Base-by-base conservation (phyloP, 495 filamentous ascomycete species). In the Diplogelasinospora grovesii region DNA sequence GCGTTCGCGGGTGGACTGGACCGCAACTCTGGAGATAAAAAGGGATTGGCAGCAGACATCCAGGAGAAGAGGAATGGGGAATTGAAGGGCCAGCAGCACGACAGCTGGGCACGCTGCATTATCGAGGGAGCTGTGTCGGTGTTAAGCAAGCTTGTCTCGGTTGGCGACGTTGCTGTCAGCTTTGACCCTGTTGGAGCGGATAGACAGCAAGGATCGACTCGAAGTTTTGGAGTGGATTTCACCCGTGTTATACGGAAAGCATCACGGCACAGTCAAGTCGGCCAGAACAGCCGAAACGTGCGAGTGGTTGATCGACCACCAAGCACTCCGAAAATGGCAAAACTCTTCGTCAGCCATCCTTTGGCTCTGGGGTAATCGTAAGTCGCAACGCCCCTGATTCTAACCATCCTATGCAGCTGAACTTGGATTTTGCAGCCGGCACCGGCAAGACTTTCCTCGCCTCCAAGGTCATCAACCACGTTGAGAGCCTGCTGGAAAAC, bases 391-490 rank as follows among this genome's bases (percentile, higher is more conserved):
- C n/a, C n/a, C n/a, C n/a, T n/a, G n/a, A n/a, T n/a, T n/a, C n/a
- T n/a, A n/a, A n/a, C n/a, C n/a, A 22, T 30, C 1, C 15, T 13
- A 6, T 19, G 3, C 15, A 5, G n/a, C 38, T 40, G 11, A 19
- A 10, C 22, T 2, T 24, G 19, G 25, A n/a, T 22, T 19, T 22
- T 20, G 10, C 8, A 36, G 34, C 58, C 21, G 62, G 62, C 20
- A 52, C 59, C 9, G 62, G 62, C 11, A 68, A 68, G 40, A 60
- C 60, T 3, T 61, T 48, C 43, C 62, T 68, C 22, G 51, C 55
- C 4, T 62, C 64, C 0, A 50, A 46, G 21, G 60, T 64, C 1
- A 53, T 68, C 35, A 57, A 66, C 25, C 24, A 52, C 20, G 21
- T 54, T 18, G 49, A 48, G 26, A 32, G n/a, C 18, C 10, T 9